Base-by-base conservation (phyloP, 1,284 basidiomycete species). In the Cerioporus squamosus region DNA sequence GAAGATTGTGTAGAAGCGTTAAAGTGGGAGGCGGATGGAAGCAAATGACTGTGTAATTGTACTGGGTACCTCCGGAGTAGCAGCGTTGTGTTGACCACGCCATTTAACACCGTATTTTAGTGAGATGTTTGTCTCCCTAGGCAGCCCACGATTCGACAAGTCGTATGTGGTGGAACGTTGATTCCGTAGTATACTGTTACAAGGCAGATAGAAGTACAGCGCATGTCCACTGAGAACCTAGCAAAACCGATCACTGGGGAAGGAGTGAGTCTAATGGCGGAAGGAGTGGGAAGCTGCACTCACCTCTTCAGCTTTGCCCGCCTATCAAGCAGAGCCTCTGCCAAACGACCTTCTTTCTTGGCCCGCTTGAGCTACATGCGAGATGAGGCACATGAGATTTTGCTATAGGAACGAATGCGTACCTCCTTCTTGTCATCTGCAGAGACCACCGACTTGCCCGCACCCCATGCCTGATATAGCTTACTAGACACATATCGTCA, bases 281-380 rank as follows among this genome's bases (percentile, higher is more conserved):
- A 36, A 3, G 6, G 33, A 3, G 3, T 10, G 10, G 12, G 14
- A 36, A 10, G 23, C 10, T 26, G 17, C 5, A 75, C 80, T 46
- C 57, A 93, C 95, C 94, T 97, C 77, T 98, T 98, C 60, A 97
- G 81, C 72, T 97, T 97, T 7, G 92, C 81, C 56, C 95, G 82
- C 26, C 95, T 84, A 69, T 98, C 94, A 46, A 98, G 80, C 76
- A 98, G 76, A 3, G 92, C 92, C 73, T 98, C 95, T 1, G 93
- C 88, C 17, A 97, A 72, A 36, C 91, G 83, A 2, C 96, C 96
- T 64, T 97, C 94, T 73, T 95, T 91, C 62, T 83, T 81, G 14
- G 95, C 95, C 57, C 84, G 85, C 73, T 94, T 95, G 53, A 98
- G 81, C 83, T 93, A n/a, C 15, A 24, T 2, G 22, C 29, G 5